A percentile compares a stretch with the other conserved stretches of the same genome.
Conservation (phyloP, 1,139 yeast species). For the Chernovozyma sophiae-reginae region DNA sequence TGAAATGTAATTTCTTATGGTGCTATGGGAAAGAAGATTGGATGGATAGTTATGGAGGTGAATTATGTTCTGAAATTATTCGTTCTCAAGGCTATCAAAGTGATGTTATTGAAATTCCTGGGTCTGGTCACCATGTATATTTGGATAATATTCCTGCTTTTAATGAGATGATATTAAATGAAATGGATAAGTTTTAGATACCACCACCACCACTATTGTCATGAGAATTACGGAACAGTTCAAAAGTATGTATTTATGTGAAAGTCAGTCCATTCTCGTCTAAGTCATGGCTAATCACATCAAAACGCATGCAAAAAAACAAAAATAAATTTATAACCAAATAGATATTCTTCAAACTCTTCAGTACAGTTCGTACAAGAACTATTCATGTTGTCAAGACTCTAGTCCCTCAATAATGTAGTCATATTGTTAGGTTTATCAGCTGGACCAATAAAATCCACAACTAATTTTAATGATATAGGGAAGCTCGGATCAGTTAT, state of each 20-base stretch:
- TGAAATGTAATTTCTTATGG: conserved; percentile 58
- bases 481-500: conserved; percentile 59
- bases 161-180: conserved; percentile 42
- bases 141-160: conserved; percentile 55
- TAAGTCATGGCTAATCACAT: too few relatives aligned
- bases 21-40: conserved; percentile 73
- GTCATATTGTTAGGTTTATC: conserved; percentile 10
- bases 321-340: too few relatives aligned
- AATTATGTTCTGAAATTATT: conserved; percentile 34
- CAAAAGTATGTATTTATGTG: too few relatives aligned
- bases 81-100: conserved; percentile 28
- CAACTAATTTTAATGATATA: conserved; percentile 28
- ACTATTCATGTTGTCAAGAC: too few relatives aligned
- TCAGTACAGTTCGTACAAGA: too few relatives aligned
- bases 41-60: conserved; percentile 67
- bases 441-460: conserved; percentile 22
- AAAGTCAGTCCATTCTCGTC: too few relatives aligned
- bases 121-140: conserved; percentile 71
- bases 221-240: too few relatives aligned
- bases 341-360: too few relatives aligned
- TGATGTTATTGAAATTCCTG: conserved; percentile 41
- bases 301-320: too few relatives aligned
- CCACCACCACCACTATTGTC: too few relatives aligned
- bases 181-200: conserved; percentile 18
- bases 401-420: neutral